Evolutionary conservation across 2,329 filamentous ascomycete species (phyloP), one percentile per base, ranked within the genome.

Genomic region (Colletotrichum salicis): DNA sequence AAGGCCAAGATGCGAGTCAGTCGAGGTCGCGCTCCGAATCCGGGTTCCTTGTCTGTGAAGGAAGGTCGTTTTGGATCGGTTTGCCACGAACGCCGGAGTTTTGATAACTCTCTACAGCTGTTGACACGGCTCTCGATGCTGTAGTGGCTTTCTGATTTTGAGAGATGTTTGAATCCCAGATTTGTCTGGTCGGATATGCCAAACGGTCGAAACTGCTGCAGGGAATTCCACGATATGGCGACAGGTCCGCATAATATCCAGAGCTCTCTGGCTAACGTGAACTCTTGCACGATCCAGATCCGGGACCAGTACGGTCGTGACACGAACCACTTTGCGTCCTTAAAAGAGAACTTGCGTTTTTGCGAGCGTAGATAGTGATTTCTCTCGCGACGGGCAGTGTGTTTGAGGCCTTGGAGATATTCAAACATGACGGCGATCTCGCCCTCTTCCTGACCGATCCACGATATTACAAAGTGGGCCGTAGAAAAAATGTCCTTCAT

Each of bases 401-500:
- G 55, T 6, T 79, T 81, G 29, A 81, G 51, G 10, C 61, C 52
- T n/a, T 41, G 31, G 3, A 60, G 55, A 24, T 64, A 68, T 13
- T 72, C 33, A 56, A 69, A 10, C 12, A 72, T 27, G 0, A 33
- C 54, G 6, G 48, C 59, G 3, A 64, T 54, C 2, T 59, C 29
- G 27, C 31, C 64, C 6, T 64, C 70, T 19, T 59, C 15, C 3
- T 51, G 48, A 19, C 81, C 81, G 31, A 83, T 67, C 82, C 82
- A 83, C 35, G 82, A 80, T 24, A 82, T 67, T 12, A 82, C 76
- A 29, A 75, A 76, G 6, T 71, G 54, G 3, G 82, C 81, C n/a
- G 77, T 77, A 22, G 79, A 77, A 70, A 81, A 83, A 5, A 83
- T 79, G 19, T 75, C 74, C 61, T 82, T 81, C 82, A 84, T 83